These are phyloP conservation scores for Pleurotus djamor DNA, from an alignment of 768 basidiomycete species.

Conservation along the genomic window DNA sequence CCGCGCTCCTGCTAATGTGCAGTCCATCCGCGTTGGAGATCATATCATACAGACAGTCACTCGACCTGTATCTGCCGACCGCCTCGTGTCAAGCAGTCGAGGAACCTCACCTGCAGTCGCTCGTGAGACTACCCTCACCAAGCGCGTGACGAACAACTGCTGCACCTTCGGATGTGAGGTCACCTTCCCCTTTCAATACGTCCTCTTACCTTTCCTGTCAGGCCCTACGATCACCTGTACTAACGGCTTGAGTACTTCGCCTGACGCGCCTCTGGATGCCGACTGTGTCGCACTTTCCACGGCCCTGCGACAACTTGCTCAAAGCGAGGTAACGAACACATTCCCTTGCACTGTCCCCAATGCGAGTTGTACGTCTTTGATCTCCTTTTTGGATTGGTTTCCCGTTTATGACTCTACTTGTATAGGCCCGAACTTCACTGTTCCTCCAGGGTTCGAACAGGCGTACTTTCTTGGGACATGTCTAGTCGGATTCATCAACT, in stretches of 20 bases:
- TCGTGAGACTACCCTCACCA: neutral
- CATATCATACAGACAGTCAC: neutral
- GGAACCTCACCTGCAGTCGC: neutral
- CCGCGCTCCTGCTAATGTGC: neutral
- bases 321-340: neutral
- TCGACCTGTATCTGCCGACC: neutral
- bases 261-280: neutral
- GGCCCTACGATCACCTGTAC: neutral
- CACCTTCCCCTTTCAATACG: neutral
- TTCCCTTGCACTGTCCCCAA: slow-evolving; percentile 2
- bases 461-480: slow-evolving; percentile 8
- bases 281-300: neutral
- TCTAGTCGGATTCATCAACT: slow-evolving; percentile 8
- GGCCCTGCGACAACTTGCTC: neutral
- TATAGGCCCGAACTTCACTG: slow-evolving; percentile 10
- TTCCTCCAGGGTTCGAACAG: slow-evolving; percentile 8
- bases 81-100: neutral
- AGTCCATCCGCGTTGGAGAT: neutral
- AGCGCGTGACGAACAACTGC: neutral
- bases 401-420: neutral
- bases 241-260: slow-evolving; percentile 5
- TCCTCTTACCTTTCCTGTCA: too few species aligned
- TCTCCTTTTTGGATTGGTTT: neutral
- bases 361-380: neutral
- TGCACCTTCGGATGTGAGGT: neutral